phyloP scores from a whole-genome alignment of 345 rosid genomes.

The Eucalyptus erythrocorys region DNA sequence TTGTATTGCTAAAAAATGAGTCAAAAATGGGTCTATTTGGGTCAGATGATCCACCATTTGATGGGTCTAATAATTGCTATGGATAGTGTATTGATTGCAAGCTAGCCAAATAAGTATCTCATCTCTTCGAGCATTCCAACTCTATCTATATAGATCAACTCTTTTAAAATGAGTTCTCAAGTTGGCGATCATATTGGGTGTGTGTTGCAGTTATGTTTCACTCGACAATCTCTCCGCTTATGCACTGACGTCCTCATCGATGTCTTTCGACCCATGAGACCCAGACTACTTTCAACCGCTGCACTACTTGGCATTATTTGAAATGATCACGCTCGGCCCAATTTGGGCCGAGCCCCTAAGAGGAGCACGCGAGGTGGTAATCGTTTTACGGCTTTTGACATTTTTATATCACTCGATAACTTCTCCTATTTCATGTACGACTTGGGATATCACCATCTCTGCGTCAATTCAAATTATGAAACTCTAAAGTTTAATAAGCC shows the following conservation, averaged over 20 bases:
- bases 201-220: neutral
- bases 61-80: neutral
- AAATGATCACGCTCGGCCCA: neutral
- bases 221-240: neutral
- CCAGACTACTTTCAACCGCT: neutral
- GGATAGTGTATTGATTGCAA: neutral
- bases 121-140: neutral
- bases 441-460: neutral
- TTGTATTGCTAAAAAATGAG: neutral
- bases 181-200: neutral
- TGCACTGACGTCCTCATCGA: neutral
- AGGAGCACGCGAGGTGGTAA: neutral
- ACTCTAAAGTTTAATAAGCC: neutral
- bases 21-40: neutral
- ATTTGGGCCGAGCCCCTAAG: neutral
- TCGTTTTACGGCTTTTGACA: neutral
- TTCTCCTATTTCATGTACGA: neutral
- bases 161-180: neutral
- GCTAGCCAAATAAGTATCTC: neutral
- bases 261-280: neutral
- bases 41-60: neutral
- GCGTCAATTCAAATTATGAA: neutral
- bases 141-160: neutral
- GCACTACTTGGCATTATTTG: neutral
- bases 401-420: neutral